A percentile compares a stretch with the other conserved stretches of the same genome.
Conservation (phyloP, 805 yeast species). For the Saccharomycopsis schoenii region DNA sequence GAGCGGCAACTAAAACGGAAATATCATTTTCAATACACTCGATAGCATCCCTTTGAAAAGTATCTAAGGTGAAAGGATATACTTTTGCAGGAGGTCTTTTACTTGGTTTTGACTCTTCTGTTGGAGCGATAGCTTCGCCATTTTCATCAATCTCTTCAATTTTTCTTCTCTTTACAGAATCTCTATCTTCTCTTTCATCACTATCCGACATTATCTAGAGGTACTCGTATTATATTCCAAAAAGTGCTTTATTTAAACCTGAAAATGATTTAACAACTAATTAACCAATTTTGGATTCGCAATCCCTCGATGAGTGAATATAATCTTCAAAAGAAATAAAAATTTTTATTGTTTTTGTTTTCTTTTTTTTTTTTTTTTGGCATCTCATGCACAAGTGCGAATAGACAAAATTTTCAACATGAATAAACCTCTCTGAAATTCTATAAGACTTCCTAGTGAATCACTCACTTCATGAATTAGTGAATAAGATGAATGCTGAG, state of each 20-base stretch:
- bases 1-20: constrained; percentile 94
- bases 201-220: not conserved
- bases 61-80: constrained; percentile 89
- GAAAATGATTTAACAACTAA: not conserved
- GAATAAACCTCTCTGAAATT: not conserved
- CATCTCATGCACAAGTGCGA: not conserved
- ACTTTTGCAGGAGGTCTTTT: constrained; percentile 48
- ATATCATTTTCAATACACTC: constrained; percentile 93
- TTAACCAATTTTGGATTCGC: not conserved
- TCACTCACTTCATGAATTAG: not conserved
- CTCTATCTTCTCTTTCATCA: not conserved
- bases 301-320: not conserved
- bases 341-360: not conserved
- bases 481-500: no score
- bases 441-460: no score
- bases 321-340: not conserved
- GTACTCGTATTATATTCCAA: not conserved
- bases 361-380: not conserved
- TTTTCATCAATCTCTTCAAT: not conserved
- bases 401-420: not conserved
- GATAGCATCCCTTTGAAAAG: constrained; percentile 94
- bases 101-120: not conserved
- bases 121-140: not conserved
- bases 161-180: not conserved
- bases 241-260: not conserved